Conservation (phyloP, 164 flowering plant species). For the Chloranthus sessilifolius region DNA sequence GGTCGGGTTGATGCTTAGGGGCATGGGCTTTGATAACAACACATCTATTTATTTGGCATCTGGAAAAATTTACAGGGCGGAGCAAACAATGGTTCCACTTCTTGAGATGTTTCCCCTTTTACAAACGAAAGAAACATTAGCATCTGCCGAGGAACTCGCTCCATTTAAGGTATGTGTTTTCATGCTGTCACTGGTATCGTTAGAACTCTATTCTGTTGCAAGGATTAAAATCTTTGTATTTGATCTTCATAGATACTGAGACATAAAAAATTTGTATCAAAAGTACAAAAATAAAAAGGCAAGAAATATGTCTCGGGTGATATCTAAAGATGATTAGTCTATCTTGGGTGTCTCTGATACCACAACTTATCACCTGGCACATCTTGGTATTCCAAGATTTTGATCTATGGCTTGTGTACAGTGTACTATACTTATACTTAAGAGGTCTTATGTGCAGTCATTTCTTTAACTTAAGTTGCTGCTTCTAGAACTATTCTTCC, state of each 20-base stretch:
- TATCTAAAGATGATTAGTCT: too few relatives aligned
- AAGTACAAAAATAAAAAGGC: too few relatives aligned
- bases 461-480: constrained; percentile 24
- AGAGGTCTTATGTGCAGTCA: constrained; percentile 1
- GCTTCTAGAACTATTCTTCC: constrained; percentile 74
- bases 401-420: not conserved
- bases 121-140: constrained; percentile 73
- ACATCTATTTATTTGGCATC: constrained; percentile 91
- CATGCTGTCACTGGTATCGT: not conserved
- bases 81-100: constrained; percentile 77
- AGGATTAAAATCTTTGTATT: too few relatives aligned
- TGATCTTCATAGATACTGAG: too few relatives aligned
- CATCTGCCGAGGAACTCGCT: constrained; percentile 73
- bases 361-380: too few relatives aligned
- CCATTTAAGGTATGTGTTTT: constrained; percentile 51
- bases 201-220: too few relatives aligned
- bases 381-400: too few relatives aligned
- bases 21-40: constrained; percentile 88
- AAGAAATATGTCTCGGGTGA: too few relatives aligned
- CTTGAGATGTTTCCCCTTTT: constrained; percentile 86
- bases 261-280: too few relatives aligned
- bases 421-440: not conserved
- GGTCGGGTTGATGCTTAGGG: constrained; percentile 99
- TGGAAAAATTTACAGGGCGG: constrained; percentile 83
- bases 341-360: too few relatives aligned